Percentiles rank a stretch among this genome's conserved stretches.
These are phyloP conservation scores for Vigna unguiculata DNA, from an alignment of 306 rosid genomes.

Conservation along the genomic window DNA sequence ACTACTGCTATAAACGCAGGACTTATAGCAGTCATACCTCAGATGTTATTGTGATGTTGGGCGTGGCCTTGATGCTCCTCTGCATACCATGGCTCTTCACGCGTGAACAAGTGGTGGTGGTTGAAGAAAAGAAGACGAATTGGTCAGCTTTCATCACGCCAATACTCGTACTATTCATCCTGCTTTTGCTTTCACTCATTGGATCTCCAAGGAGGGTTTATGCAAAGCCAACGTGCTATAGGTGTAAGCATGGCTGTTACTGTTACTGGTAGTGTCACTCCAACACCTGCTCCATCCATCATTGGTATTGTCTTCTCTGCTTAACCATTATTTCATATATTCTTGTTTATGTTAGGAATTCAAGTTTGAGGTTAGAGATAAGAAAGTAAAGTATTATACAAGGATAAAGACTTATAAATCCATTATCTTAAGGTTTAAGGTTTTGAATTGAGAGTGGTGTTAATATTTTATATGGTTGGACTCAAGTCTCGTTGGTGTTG, in stretches of 20 bases:
- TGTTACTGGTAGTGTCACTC: conserved; percentile 48
- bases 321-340: neutral
- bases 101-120: conserved; percentile 9
- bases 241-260: conserved; percentile 47
- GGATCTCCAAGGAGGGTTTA: conserved; percentile 11
- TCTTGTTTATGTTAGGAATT: too few relatives aligned
- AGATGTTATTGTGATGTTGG: conserved; percentile 53
- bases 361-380: too few relatives aligned
- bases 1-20: conserved; percentile 47
- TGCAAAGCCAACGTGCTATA: conserved; percentile 35
- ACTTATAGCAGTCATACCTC: conserved; percentile 32
- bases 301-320: neutral
- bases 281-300: conserved; percentile 12
- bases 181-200: conserved; percentile 53
- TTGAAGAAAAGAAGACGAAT: conserved; percentile 48
- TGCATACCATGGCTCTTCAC: conserved; percentile 50
- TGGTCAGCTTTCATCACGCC: conserved; percentile 49
- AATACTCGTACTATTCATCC: conserved; percentile 49
- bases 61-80: conserved; percentile 50
- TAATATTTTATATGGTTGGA: too few relatives aligned
- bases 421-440: too few relatives aligned
- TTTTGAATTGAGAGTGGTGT: too few relatives aligned
- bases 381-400: too few relatives aligned
- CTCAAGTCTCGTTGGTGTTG: too few relatives aligned
- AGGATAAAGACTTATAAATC: too few relatives aligned